Base-by-base conservation (phyloP, 495 filamentous ascomycete genomes). In the Astrocystis sublimbata region DNA sequence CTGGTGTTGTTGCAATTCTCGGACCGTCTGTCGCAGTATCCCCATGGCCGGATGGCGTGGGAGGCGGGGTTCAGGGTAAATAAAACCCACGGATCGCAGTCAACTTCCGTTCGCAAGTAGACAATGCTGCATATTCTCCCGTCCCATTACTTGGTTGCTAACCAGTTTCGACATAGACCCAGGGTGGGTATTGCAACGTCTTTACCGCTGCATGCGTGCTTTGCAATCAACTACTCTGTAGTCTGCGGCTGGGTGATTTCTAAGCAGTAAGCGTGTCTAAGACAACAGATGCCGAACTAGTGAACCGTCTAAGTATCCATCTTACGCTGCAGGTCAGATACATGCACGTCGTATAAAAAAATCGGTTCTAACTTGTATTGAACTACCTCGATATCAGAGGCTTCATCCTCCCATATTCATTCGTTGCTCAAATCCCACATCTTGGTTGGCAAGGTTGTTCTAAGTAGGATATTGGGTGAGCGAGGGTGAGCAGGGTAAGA, bases 111-210 rank as follows among this genome's bases (percentile, higher is more conserved):
- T 30, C 15, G 26, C n/a, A 51, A 19, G 49, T 30, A 52, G 31
- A 51, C 17, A 7, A 56, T 56, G 24, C 52, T 56, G 52, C 52
- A 56, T 45, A 43, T 19, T 57, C 54, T 45, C 54, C 54, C 40
- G 19, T 33, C 33, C 45, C 28, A 24, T 57, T 28, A 21, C 45
- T 45, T 9, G 8, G 54, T 57, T 26, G 21, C 17, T 57, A 23
- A 40, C 45, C 12, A n/a, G 45, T 57, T 38, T 57, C 45, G 35
- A 24, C 54, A 43, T 57, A 6, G 9, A 28, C 9, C n/a, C n/a
- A 57, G 23, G 54, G 8, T 57, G 23, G 54, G 8, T 57, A 57
- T 57, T 45, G 54, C 54, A 57, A 57, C 54, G 54, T 57, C 33
- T 31, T 56, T 15, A 31, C 13, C n/a, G 23, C 13, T 28, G 40